Percentiles rank a stretch among this genome's conserved stretches.
Conservation (phyloP, 2,329 filamentous ascomycete species). For the Apiospora phragmitis region DNA sequence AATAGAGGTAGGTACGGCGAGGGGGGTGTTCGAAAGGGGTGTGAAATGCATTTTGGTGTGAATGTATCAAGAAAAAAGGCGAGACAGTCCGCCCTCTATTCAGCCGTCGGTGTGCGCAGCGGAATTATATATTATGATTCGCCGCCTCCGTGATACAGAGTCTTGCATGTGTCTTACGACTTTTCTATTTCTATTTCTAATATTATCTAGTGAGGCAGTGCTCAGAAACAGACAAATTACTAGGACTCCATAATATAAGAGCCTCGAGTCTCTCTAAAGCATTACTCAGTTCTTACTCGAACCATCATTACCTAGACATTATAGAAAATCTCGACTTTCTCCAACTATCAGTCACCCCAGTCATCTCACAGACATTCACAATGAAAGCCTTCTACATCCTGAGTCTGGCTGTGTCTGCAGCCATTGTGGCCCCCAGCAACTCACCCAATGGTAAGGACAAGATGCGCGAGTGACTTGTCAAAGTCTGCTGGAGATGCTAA, state of each 20-base stretch:
- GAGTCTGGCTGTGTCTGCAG: background rate
- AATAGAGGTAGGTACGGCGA: no score
- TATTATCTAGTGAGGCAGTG: background rate
- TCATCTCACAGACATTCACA: background rate
- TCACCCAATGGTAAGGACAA: background rate
- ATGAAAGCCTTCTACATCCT: background rate
- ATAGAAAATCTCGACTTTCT: background rate
- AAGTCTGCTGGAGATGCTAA: background rate
- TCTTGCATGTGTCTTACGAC: background rate
- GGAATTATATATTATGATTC: background rate
- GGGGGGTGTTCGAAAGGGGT: no score
- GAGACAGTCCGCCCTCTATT: no score
- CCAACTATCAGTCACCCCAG: no score
- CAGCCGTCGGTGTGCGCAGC: background rate
- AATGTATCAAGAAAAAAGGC: no score
- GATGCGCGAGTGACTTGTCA: background rate
- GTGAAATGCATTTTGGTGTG: no score
- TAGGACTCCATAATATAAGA: background rate
- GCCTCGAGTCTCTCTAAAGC: background rate
- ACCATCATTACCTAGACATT: background rate
- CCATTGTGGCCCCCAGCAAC: background rate
- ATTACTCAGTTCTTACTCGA: background rate
- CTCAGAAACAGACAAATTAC: background rate
- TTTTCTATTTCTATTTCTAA: background rate
- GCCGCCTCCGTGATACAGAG: background rate